Evolutionary conservation across 2,329 filamentous ascomycete species (phyloP).

Genomic region (Elsinoe batatas): DNA sequence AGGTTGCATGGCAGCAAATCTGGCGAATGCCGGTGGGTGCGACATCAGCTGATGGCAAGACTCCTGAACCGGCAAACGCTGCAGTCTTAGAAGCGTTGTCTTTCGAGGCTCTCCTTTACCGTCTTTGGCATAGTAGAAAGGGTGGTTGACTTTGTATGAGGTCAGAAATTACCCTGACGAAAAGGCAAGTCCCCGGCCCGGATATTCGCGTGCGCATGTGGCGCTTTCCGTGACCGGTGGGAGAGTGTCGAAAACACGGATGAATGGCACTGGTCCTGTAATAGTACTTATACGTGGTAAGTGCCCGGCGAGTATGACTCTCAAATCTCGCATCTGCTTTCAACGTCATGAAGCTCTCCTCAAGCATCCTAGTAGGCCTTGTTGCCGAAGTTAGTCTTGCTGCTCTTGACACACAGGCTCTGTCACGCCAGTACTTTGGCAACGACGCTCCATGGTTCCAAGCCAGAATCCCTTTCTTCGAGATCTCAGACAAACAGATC

Average conservation of each 20-base stretch:
- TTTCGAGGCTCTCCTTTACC: too few relatives aligned
- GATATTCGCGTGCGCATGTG: slow-evolving; percentile 3
- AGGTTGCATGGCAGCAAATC: too few relatives aligned
- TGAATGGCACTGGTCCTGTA: not conserved
- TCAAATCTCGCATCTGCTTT: not conserved
- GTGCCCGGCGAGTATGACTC: not conserved
- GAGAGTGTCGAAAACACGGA: not conserved
- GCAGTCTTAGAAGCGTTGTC: too few relatives aligned
- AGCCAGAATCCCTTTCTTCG: slow-evolving; percentile 32
- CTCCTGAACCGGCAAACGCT: too few relatives aligned
- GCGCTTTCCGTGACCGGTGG: slow-evolving; percentile 7
- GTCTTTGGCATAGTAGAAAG: too few relatives aligned
- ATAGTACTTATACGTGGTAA: not conserved
- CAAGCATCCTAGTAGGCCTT: not conserved
- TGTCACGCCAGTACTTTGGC: slow-evolving; percentile 29
- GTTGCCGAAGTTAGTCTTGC: not conserved
- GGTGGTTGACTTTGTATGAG: not conserved
- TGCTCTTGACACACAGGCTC: slow-evolving; percentile 22
- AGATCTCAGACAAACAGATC: slow-evolving; percentile 30
- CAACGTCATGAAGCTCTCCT: slow-evolving; percentile 2
- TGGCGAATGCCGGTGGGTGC: too few relatives aligned
- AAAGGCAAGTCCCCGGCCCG: slow-evolving; percentile 6
- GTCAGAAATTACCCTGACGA: not conserved
- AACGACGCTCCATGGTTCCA: slow-evolving; percentile 34
- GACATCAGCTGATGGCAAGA: too few relatives aligned